A percentile compares a stretch with the other conserved stretches of the same genome.
Evolutionary conservation across 2,329 filamentous ascomycete genomes (phyloP).

Genomic region (Pseudocercospora fuligena): DNA sequence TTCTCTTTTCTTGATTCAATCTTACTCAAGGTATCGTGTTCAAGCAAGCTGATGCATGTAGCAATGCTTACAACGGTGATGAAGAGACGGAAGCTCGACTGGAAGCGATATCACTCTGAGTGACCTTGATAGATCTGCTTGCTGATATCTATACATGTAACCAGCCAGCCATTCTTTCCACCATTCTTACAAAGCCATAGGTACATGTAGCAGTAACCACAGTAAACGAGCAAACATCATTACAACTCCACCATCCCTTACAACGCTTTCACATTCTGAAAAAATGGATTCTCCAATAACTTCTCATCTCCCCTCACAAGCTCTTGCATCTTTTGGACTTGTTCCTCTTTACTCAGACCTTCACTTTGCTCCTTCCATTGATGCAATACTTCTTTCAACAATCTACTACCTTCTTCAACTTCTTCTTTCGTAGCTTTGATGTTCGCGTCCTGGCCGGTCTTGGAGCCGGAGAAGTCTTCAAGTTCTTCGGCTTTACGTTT

Average conservation of each 20-base stretch:
- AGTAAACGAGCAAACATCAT: background rate
- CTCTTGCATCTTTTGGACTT: conserved; percentile 77
- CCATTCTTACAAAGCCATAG: background rate
- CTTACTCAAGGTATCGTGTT: background rate
- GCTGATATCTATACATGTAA: background rate
- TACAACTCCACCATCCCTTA: conserved; percentile 29
- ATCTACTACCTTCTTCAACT: conserved; percentile 81
- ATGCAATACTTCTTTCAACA: conserved; percentile 81
- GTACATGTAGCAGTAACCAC: background rate
- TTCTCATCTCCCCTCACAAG: conserved; percentile 75
- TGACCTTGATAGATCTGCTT: background rate
- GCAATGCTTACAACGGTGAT: background rate
- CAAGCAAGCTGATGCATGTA: background rate
- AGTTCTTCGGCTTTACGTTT: conserved; percentile 97
- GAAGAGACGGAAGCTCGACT: background rate
- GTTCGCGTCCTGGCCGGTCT: conserved; percentile 63
- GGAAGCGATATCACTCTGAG: background rate
- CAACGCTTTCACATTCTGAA: conserved; percentile 60
- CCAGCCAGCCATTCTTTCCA: background rate
- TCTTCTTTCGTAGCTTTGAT: conserved; percentile 77
- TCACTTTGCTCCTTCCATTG: conserved; percentile 78
- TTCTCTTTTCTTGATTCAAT: background rate
- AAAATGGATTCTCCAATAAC: conserved; percentile 68
- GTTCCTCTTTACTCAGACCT: conserved; percentile 69
- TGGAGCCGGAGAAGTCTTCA: conserved; percentile 79